Conservation (phyloP, 164 flowering plant genomes). For the Annona cherimola region DNA sequence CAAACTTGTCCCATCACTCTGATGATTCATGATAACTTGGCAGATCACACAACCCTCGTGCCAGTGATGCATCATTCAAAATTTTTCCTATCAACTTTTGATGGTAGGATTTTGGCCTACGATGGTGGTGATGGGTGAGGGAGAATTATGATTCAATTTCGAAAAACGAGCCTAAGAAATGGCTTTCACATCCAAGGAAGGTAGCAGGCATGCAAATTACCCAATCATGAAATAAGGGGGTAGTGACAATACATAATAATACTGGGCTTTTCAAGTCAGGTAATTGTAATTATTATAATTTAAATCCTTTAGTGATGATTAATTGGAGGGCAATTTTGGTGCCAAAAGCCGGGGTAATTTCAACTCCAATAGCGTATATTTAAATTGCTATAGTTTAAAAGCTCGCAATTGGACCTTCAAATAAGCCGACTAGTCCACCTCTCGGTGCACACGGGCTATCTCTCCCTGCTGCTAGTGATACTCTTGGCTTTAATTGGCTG, state of each 20-base stretch:
- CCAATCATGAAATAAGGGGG: slow-evolving; percentile 5
- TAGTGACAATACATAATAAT: slow-evolving; percentile 10
- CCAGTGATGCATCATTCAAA: slow-evolving; percentile 4
- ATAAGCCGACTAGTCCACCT: slow-evolving; percentile 6
- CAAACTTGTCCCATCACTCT: slow-evolving; percentile 1
- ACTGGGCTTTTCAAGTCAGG: neutral
- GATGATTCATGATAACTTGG: slow-evolving; percentile 11
- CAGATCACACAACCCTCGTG: slow-evolving; percentile 5
- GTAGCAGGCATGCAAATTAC: slow-evolving; percentile 7
- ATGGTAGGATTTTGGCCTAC: no score
- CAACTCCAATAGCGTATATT: slow-evolving; percentile 5
- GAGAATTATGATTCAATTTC: no score
- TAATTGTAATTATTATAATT: no score
- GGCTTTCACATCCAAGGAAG: slow-evolving; percentile 5
- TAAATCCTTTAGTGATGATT: neutral
- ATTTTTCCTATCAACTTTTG: slow-evolving; percentile 5
- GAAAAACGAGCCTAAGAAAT: no score
- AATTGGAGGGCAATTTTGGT: slow-evolving; percentile 7
- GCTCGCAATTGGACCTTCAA: slow-evolving; percentile 2
- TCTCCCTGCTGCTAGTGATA: neutral
- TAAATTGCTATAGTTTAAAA: slow-evolving; percentile 3
- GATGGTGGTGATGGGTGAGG: no score
- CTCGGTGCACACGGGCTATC: slow-evolving; percentile 3
- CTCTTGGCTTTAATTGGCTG: neutral
- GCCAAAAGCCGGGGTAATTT: slow-evolving; percentile 7